Percentiles rank a stretch among this genome's conserved stretches.
These are phyloP conservation scores for Diaporthe humulicola DNA, from an alignment of 2,329 filamentous ascomycete species.

Conservation along the genomic window DNA sequence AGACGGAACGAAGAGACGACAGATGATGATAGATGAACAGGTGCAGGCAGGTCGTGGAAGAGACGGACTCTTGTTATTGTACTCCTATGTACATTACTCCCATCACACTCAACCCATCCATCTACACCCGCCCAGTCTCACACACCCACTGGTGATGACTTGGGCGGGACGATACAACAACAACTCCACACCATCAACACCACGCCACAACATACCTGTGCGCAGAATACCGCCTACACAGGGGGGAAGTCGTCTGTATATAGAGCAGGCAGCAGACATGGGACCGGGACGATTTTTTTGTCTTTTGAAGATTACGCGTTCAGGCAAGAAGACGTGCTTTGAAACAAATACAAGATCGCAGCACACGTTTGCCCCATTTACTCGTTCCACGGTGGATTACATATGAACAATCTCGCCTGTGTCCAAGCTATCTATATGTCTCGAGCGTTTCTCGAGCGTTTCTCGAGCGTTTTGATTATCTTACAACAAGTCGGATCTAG, in stretches of 20 bases:
- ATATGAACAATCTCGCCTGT: background rate
- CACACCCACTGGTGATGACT: conserved; percentile 2
- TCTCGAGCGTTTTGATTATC: background rate
- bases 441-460: no score
- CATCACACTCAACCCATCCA: conserved; percentile 19
- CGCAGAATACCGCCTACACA: conserved; percentile 11
- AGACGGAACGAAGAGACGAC: conserved; percentile 28
- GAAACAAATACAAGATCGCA: background rate
- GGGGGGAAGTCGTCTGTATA: conserved; percentile 22
- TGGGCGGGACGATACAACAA: background rate
- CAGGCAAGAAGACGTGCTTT: background rate
- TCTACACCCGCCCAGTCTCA: background rate
- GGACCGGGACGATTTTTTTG: conserved; percentile 1
- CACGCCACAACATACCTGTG: background rate
- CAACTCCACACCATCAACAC: conserved; percentile 12
- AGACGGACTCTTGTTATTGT: conserved; percentile 25
- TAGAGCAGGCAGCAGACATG: conserved; percentile 10
- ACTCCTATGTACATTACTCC: conserved; percentile 38
- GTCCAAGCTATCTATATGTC: background rate
- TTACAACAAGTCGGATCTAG: no score
- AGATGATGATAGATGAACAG: conserved; percentile 35
- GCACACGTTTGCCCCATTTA: conserved; percentile 5
- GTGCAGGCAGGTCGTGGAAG: conserved; percentile 26
- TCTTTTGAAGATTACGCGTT: background rate
- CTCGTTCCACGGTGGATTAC: background rate